Base-by-base conservation (phyloP, 768 basidiomycete species). In the Cytidiella melzeri region DNA sequence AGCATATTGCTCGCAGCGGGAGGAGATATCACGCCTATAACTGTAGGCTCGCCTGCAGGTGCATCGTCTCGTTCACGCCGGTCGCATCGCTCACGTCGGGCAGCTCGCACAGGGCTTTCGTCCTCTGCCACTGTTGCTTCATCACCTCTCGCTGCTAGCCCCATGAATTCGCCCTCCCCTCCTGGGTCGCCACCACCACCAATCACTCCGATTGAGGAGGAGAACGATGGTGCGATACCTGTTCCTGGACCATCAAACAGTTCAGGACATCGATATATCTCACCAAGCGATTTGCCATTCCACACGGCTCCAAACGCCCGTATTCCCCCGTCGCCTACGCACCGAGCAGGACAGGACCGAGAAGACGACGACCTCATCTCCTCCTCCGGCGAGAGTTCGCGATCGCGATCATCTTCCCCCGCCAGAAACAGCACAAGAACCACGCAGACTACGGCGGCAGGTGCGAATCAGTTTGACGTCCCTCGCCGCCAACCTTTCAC, bases 1-100 rank as follows among this genome's bases (percentile, higher is more conserved):
- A 95, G 92, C 62, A 97, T 99, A 50, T 73, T 99, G 7, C 75
- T 99, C 2, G 93, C 96, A 65, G 88, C 93, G 1, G 94, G 92
- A 18, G 84, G 83, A 1, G 63, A 62, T 7, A 55, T 64, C 12
- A 61, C 54, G 10, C 60, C 51, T 10, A 58, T 69, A 23, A 69
- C 73, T 34, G 66, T 66, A 19, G 69, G 72, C 3, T 69, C 69
- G 38, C 68, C 74, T 3, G 74, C 80, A 5, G 74, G 73, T 19
- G 70, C 74, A 25, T 71, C 73, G 24, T 74, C 75, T 24, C 64
- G 73, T 6, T 73, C 78, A 26, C 75, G 80, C 18, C 79, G 81
- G 43, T 69, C 74, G 26, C 87, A 82, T 61, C 79, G 87, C 38
- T 74, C 77, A 24, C 77, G 79, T 45, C 75, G 84, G 20, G 68